Base-by-base conservation (phyloP, 208 protist genomes). In the Lotmaria passim region DNA sequence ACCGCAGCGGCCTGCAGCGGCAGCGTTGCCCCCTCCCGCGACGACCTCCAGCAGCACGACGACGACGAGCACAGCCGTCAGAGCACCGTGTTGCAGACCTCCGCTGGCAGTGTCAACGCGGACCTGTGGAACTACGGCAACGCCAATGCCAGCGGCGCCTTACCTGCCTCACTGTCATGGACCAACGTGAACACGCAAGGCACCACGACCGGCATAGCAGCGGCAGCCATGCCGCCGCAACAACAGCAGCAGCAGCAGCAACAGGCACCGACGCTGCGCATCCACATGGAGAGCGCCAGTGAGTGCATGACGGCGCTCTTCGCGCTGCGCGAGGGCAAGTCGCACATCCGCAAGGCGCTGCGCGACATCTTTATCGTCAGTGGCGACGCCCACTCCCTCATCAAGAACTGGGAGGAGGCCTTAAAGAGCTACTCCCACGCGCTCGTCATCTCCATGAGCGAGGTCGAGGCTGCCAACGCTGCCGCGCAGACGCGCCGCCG, bases 361-460 rank as follows among this genome's bases (percentile, higher is more conserved):
- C 82, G 82, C 56, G 82, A 85, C 75, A 53, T 93, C 30, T 79
- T 69, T 30, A 90, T 94, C 46, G 83, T 84, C 52, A 78, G 70
- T 48, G 91, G 91, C 26, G 88, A 96, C 71, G 81, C 91, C 1
- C 67, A 83, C 34, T 79, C 69, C 26, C 67, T 83, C 30, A 71
- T 92, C 30, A 69, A 80, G 53, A 84, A 76, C 34, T 91, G 82
- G 80, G 88, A 93, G 58, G 87, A 91, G 34, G 91, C 91, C 6
- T 69, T 96, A 31, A 76, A 90, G 75, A 83, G 83, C 44, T 96
- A 91, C 73, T 91, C 83, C 46, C 78, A 83, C 55, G 85, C 88
- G 28, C 84, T 96, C 34, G 75, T 84, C 47, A 79, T 86, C 47
- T 90, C 80, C 36, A 75, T 83, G 79, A 75, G 47, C 28, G 83